A percentile compares a stretch with the other conserved stretches of the same genome.
Conservation (phyloP, 352 stramenopile species). For the Phytophthora tentaculata region DNA sequence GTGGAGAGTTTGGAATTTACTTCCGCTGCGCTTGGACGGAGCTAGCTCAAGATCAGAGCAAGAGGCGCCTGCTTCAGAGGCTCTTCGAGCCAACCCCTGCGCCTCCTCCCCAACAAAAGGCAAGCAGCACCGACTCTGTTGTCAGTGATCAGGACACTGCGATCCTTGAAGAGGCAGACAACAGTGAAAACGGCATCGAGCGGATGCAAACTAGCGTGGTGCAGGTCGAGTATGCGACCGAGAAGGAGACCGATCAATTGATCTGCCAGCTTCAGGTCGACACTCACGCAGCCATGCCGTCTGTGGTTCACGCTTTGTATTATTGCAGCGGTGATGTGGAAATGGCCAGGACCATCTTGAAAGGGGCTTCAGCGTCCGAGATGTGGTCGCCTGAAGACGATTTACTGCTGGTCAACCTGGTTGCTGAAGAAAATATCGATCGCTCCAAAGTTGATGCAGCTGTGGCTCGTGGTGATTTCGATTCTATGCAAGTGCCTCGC, state of each 20-base stretch:
- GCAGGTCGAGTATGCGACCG: slow-evolving; percentile 13
- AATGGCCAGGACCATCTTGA: slow-evolving; percentile 44
- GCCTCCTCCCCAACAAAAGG: slow-evolving; percentile 2
- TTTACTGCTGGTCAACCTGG: slow-evolving; percentile 40
- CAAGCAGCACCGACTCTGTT: slow-evolving; percentile 4
- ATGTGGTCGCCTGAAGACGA: slow-evolving; percentile 67
- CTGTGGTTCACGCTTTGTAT: slow-evolving; percentile 51
- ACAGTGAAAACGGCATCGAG: background rate
- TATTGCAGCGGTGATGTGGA: slow-evolving; percentile 43
- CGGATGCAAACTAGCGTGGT: background rate
- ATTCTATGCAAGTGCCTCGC: slow-evolving; percentile 44
- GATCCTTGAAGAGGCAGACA: background rate
- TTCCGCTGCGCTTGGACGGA: slow-evolving; percentile 33
- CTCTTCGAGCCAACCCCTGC: slow-evolving; percentile 24
- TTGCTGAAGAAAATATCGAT: slow-evolving; percentile 28
- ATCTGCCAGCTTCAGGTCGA: slow-evolving; percentile 44
- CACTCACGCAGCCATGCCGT: slow-evolving; percentile 31
- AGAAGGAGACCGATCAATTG: slow-evolving; percentile 35
- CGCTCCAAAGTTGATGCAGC: slow-evolving; percentile 30
- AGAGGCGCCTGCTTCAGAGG: slow-evolving; percentile 27
- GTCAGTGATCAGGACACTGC: background rate
- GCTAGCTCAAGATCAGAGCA: slow-evolving; percentile 15
- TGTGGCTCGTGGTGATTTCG: slow-evolving; percentile 41
- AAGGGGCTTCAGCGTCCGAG: slow-evolving; percentile 29
- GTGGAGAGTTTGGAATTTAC: slow-evolving; percentile 17